Base-by-base conservation (phyloP, 1,139 yeast genomes). In the Magnusiomyces magnusii region DNA sequence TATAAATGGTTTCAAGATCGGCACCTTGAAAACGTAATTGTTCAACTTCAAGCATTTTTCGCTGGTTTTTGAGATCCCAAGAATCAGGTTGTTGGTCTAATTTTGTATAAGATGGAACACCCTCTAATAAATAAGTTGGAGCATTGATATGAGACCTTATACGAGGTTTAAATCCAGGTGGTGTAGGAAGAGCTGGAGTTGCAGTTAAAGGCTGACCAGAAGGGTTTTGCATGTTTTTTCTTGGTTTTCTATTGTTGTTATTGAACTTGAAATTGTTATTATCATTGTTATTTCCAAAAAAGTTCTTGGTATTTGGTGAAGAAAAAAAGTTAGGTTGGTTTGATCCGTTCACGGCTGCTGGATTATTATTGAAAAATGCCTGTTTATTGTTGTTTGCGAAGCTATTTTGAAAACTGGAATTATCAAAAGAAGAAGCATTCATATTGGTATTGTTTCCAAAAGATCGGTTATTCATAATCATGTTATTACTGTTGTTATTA, bases 1-100 rank as follows among this genome's bases (percentile, higher is more conserved):
- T 86, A 67, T 81, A 84, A 17, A 84, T 69, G 1, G 78, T 71
- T 53, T 82, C 80, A 10, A 79, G 69, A 64, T 82, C 85, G 9
- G 76, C 73, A 1, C 68, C 64, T 10, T 64, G 65, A 17, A 61
- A 65, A 15, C 64, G 57, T 60, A 63, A 58, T 24, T 54, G 55
- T 61, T 83, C 89, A 56, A 80, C 65, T 36, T 72, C 66, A 1
- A 69, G 60, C 78, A 84, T 74, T 61, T 72, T 71, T 52, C 70
- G 67, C 67, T 84, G 89, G 64, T 84, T 85, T 17, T 73, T 68
- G n/a, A 70, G 65, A 63, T 84, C 89, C 87, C 87, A 84, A 3
- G 62, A 58, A 59, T 73, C 73, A 13, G 65, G 59, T 24, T 49
- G 39, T 15, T n/a, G 54, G 3, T 57, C 39, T 24, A 61, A 47